Conservation (phyloP, 352 stramenopile species). For the Peronospora farinosa region DNA sequence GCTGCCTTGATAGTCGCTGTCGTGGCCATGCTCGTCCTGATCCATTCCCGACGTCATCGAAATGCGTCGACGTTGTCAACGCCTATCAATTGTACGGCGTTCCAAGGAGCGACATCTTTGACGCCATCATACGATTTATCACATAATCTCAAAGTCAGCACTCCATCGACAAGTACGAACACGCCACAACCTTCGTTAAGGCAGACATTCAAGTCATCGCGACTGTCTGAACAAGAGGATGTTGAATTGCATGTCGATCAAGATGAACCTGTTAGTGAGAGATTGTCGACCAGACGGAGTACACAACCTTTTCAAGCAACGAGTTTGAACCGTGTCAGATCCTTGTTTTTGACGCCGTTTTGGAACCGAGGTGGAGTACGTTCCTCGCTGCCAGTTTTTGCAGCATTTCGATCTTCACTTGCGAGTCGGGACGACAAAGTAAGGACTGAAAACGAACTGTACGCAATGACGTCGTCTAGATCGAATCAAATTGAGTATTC, state of each 20-base stretch:
- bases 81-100: slow-evolving; percentile 13
- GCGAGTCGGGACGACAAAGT: slow-evolving; percentile 1
- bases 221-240: slow-evolving; percentile 1
- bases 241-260: slow-evolving; percentile 4
- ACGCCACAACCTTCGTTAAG: slow-evolving; percentile 13
- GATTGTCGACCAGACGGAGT: background rate
- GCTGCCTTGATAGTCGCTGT: slow-evolving; percentile 14
- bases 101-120: slow-evolving; percentile 22
- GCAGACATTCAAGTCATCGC: slow-evolving; percentile 23
- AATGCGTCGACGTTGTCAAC: slow-evolving; percentile 13
- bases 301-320: slow-evolving; percentile 10
- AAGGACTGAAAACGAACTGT: background rate
- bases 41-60: slow-evolving; percentile 10
- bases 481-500: slow-evolving; percentile 3
- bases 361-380: slow-evolving; percentile 9
- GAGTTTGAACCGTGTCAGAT: slow-evolving; percentile 13
- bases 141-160: slow-evolving; percentile 7
- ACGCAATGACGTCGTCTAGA: slow-evolving; percentile 5
- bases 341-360: slow-evolving; percentile 19
- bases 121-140: slow-evolving; percentile 9
- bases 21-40: slow-evolving; percentile 13
- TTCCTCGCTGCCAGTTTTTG: slow-evolving; percentile 12
- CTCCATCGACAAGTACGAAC: slow-evolving; percentile 8
- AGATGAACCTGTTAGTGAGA: background rate
- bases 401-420: slow-evolving; percentile 7